phyloP scores from a whole-genome alignment of 140 eudicot genomes.

The Erigeron philadelphicus region DNA sequence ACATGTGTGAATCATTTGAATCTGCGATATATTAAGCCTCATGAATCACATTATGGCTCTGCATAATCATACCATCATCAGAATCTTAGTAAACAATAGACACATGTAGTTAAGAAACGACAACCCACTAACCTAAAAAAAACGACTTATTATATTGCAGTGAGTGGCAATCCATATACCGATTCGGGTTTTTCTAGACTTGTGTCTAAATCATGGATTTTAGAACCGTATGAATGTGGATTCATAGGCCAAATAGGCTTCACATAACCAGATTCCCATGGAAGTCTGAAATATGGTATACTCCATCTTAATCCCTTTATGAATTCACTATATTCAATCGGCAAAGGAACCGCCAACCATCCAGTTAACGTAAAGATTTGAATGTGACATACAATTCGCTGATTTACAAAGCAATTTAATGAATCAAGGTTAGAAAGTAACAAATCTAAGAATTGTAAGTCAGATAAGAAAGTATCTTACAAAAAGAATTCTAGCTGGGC shows the following conservation, averaged over 20 bases:
- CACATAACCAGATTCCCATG: conserved; percentile 58
- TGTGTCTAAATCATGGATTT: conserved; percentile 26
- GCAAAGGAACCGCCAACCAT: conserved; percentile 79
- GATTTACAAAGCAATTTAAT: conserved; percentile 24
- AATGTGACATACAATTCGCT: conserved; percentile 87
- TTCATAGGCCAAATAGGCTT: conserved; percentile 43
- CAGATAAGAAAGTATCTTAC: conserved; percentile 39
- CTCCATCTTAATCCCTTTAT: conserved; percentile 83
- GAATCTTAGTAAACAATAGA: not conserved
- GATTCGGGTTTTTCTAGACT: conserved; percentile 30
- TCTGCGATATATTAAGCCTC: conserved; percentile 66
- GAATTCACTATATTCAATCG: conserved; percentile 80
- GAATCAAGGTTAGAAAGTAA: conserved; percentile 12
- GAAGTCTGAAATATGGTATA: conserved; percentile 83
- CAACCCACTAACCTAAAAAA: conserved; percentile 62
- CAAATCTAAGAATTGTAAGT: not conserved
- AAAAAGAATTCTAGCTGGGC: conserved; percentile 72
- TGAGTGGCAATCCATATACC: conserved; percentile 70
- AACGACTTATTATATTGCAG: conserved; percentile 64
- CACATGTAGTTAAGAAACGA: not conserved
- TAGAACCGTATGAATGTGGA: conserved; percentile 41
- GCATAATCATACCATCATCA: conserved; percentile 26
- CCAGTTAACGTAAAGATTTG: conserved; percentile 80
- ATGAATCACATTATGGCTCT: conserved; percentile 57
- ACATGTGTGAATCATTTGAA: conserved; percentile 56